Conservation (phyloP, 2,329 filamentous ascomycete genomes). For the Colletotrichum noveboracense region DNA sequence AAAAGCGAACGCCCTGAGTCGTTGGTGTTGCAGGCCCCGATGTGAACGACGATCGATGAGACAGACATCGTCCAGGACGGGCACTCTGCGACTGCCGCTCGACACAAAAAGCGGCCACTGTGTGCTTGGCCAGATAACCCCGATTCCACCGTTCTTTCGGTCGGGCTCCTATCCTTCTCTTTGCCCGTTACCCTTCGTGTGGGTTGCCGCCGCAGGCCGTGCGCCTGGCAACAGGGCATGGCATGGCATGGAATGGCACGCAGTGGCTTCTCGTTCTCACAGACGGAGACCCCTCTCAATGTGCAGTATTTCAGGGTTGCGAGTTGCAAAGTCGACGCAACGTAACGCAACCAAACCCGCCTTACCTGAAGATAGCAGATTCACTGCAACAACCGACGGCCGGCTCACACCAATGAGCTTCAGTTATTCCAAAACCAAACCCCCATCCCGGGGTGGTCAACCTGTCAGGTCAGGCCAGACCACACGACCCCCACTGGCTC, state of each 20-base stretch:
- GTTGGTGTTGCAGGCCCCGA: slow-evolving; percentile 10
- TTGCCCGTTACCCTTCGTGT: background rate
- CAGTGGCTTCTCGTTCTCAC: background rate
- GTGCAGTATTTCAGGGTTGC: background rate
- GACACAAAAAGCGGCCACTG: background rate
- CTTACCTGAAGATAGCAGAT: slow-evolving; percentile 14
- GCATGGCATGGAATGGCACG: background rate
- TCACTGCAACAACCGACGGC: background rate
- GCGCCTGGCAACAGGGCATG: background rate
- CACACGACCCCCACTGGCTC: background rate
- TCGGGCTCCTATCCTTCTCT: background rate
- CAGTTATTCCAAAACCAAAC: background rate
- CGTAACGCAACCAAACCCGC: slow-evolving; percentile 9
- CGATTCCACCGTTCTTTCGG: background rate
- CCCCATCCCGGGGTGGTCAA: background rate
- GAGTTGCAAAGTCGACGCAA: slow-evolving; percentile 7
- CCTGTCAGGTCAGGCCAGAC: background rate
- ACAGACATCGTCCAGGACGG: slow-evolving; percentile 13
- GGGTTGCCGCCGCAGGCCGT: background rate
- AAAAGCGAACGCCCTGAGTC: background rate
- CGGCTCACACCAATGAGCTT: background rate
- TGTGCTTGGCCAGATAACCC: background rate
- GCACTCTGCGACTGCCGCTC: slow-evolving; percentile 1
- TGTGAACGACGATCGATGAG: slow-evolving; percentile 3
- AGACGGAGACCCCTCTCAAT: background rate